Base-by-base conservation (phyloP, 2,329 filamentous ascomycete species). In the Sporothrix luriei region DNA sequence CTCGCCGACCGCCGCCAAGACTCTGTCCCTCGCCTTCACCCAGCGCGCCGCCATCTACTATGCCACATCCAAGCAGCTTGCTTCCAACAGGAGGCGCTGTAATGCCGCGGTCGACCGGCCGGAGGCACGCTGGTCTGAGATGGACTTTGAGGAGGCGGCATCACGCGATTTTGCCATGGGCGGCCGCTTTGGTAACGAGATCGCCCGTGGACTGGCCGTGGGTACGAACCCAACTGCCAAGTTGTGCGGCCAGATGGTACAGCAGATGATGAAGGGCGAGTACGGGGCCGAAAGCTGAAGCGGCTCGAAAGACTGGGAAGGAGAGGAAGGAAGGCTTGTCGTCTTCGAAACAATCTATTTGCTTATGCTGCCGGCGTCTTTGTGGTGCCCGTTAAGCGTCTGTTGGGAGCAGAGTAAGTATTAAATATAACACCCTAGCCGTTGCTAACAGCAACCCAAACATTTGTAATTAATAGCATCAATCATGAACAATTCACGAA, bases 231-330 rank as follows among this genome's bases (percentile, higher is more conserved):
- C 89, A 29, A 90, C 87, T 19, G 88, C 89, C 2, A 91, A 90
- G 79, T 79, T 91, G 55, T 91, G 89, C 75, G 89, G 88, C 1
- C 84, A 89, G 74, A 91, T 91, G 76, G 88, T 91, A 49, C 84
- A 85, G 65, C 87, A 90, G 78, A 88, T 88, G 64, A 88, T 91
- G 87, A 88, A 84, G 80, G 89, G 87, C 77, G 89, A 91, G 76
- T 89, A 88, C 74, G 86, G 85, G 0, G 80, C 82, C 4, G 54
- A 64, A n/a, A 33, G 11, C 2, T 65, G 14, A 59, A 48, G 19
- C 7, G 43, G 10, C 2, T 5, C 11, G 40, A 43, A 43, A 43
- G 11, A 4, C 11, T 13, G 21, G 2, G 38, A 59, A 3, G 19
- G 38, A 3, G 0, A 11, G 57, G 49, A 43, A 49, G 26, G 51